Evolutionary conservation across 352 stramenopile genomes (phyloP).

Genomic region (Globisporangium irregulare): DNA sequence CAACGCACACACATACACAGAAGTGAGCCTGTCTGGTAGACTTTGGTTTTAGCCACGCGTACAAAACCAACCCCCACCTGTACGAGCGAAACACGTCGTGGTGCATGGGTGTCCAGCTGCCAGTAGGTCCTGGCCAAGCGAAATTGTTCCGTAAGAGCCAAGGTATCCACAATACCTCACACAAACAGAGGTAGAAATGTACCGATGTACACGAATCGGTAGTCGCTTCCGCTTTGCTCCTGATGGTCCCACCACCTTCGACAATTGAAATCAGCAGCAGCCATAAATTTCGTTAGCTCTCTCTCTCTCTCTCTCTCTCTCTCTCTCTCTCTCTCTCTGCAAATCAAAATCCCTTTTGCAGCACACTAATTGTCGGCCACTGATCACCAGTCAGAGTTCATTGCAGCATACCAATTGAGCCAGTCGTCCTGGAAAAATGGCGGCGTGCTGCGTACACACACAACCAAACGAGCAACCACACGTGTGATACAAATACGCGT

Average conservation of each 20-base stretch:
- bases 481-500: slow-evolving; percentile 27
- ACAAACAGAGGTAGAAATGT: background rate
- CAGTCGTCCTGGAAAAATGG: slow-evolving; percentile 90
- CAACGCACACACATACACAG: background rate
- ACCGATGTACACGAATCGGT: slow-evolving; percentile 97
- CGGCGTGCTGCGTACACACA: slow-evolving; percentile 47
- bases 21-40: background rate
- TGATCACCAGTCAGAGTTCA: background rate
- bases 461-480: slow-evolving; percentile 4
- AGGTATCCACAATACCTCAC: background rate
- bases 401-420: slow-evolving; percentile 79
- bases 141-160: background rate
- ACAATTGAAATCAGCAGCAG: background rate
- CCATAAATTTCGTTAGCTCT: background rate
- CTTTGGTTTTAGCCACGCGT: too few relatives aligned
- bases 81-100: slow-evolving; percentile 97
- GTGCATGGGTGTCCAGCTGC: slow-evolving; percentile 91
- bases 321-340: too few relatives aligned
- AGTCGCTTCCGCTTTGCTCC: slow-evolving; percentile 74
- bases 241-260: slow-evolving; percentile 79
- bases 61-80: slow-evolving; percentile 41
- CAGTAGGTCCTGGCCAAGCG: slow-evolving; percentile 55
- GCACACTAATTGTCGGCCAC: background rate
- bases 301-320: too few relatives aligned
- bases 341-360: background rate